Conservation (phyloP, 441 rosid species). For the Erodium trifolium region DNA sequence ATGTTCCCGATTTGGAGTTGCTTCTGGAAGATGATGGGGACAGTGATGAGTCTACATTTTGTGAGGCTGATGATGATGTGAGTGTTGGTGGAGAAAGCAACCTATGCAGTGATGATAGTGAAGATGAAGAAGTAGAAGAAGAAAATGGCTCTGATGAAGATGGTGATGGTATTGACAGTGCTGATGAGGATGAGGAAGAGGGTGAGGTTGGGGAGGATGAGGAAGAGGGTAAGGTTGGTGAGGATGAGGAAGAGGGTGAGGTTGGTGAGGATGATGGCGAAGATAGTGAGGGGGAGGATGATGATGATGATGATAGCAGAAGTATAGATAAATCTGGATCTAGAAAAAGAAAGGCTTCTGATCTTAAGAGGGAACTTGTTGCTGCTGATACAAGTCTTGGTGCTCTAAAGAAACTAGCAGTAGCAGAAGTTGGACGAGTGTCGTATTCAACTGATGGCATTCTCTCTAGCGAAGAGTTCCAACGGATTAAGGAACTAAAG, state of each 20-base stretch:
- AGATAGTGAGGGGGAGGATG: conserved; percentile 16
- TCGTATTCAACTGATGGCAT: conserved; percentile 50
- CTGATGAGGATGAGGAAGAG: conserved; percentile 26
- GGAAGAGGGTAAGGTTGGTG: conserved; percentile 10
- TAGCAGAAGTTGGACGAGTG: conserved; percentile 31
- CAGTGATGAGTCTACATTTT: conserved; percentile 21
- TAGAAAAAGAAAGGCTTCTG: conserved; percentile 60
- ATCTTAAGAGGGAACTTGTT: conserved; percentile 56
- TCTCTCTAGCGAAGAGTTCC: conserved; percentile 92
- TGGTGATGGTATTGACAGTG: conserved; percentile 21
- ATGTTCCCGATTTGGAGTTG: conserved; percentile 69
- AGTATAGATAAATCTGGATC: conserved; percentile 27
- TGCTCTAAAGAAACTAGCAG: conserved; percentile 72
- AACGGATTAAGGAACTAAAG: conserved; percentile 71
- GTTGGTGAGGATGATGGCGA: conserved; percentile 26
- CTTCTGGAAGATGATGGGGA: conserved; percentile 33
- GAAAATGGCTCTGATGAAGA: conserved; percentile 24
- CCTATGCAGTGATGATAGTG: conserved; percentile 23
- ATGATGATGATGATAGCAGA: conserved; percentile 23
- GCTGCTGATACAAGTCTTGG: conserved; percentile 78
- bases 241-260: conserved; percentile 20
- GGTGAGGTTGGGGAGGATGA: conserved; percentile 22
- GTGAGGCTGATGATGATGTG: conserved; percentile 37
- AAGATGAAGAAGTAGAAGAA: no score
- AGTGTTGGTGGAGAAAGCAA: conserved; percentile 23